Conservation (phyloP, 345 rosid genomes). For the Atalantia buxifolia region DNA sequence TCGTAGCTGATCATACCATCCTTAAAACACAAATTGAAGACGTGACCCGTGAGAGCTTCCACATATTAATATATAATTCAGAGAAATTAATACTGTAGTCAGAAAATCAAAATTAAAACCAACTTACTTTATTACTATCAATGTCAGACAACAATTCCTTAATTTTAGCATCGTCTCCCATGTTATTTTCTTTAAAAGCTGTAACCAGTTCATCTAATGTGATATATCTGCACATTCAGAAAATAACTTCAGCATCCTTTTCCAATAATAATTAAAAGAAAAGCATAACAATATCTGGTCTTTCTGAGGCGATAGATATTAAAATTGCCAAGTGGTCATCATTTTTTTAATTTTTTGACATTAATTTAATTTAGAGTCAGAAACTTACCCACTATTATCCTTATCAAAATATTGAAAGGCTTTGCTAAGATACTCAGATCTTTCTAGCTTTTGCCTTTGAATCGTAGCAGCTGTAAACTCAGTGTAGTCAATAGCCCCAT, state of each 20-base stretch:
- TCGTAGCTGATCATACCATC: slow-evolving; percentile 1
- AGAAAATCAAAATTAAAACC: no score
- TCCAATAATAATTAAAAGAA: no score
- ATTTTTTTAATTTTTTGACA: no score
- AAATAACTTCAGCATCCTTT: no score
- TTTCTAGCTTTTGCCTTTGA: slow-evolving; percentile 79
- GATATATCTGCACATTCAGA: slow-evolving; percentile 37
- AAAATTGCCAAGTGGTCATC: not conserved
- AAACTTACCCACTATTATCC: slow-evolving; percentile 73
- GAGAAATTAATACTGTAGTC: slow-evolving; percentile 17
- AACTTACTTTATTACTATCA: not conserved
- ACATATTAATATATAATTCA: slow-evolving; percentile 10
- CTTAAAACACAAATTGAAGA: not conserved
- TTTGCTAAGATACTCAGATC: slow-evolving; percentile 67
- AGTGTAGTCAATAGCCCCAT: slow-evolving; percentile 76
- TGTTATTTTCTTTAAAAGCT: slow-evolving; percentile 75
- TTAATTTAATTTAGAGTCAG: not conserved
- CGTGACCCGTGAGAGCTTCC: not conserved
- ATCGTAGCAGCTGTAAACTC: slow-evolving; percentile 85
- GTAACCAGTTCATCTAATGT: slow-evolving; percentile 76
- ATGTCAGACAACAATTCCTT: slow-evolving; percentile 81
- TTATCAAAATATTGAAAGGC: slow-evolving; percentile 88
- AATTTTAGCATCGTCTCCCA: slow-evolving; percentile 67
- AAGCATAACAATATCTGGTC: not conserved
- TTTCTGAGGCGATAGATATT: not conserved